These are phyloP conservation scores for Phytophthora agathidicida DNA, from an alignment of 352 stramenopile genomes.

Conservation along the genomic window DNA sequence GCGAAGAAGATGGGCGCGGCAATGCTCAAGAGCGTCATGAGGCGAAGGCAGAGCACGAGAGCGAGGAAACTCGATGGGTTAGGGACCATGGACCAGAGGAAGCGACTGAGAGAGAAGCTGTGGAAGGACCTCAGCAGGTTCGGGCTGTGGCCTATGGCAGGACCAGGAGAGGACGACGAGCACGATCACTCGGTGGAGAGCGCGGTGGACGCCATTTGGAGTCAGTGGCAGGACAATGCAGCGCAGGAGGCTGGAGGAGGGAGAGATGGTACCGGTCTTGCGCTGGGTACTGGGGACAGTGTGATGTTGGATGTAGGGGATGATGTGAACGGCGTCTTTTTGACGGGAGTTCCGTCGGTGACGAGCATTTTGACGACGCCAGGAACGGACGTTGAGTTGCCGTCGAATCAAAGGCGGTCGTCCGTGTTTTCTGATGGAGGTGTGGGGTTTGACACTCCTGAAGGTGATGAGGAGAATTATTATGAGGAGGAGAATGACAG, in stretches of 20 bases:
- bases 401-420: not conserved
- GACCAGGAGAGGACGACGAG: slow-evolving; percentile 19
- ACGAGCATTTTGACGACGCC: slow-evolving; percentile 2
- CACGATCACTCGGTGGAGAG: slow-evolving; percentile 45
- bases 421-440: slow-evolving; percentile 5
- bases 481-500: slow-evolving; percentile 28
- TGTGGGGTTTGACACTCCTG: slow-evolving; percentile 6
- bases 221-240: slow-evolving; percentile 47
- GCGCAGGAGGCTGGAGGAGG: not conserved
- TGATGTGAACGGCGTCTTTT: slow-evolving; percentile 30
- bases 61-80: slow-evolving; percentile 41
- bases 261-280: slow-evolving; percentile 1
- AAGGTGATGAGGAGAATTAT: slow-evolving; percentile 21
- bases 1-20: slow-evolving; percentile 11
- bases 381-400: not conserved
- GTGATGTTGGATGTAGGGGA: slow-evolving; percentile 10
- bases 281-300: not conserved
- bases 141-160: slow-evolving; percentile 56
- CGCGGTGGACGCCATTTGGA: slow-evolving; percentile 64
- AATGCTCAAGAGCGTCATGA: slow-evolving; percentile 21
- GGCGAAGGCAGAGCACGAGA: slow-evolving; percentile 32
- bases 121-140: slow-evolving; percentile 64
- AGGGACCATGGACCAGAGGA: slow-evolving; percentile 23
- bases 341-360: slow-evolving; percentile 31
- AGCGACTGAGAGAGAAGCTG: slow-evolving; percentile 51